Conservation (phyloP, 257 asterid species). For the Datura wrightii region DNA sequence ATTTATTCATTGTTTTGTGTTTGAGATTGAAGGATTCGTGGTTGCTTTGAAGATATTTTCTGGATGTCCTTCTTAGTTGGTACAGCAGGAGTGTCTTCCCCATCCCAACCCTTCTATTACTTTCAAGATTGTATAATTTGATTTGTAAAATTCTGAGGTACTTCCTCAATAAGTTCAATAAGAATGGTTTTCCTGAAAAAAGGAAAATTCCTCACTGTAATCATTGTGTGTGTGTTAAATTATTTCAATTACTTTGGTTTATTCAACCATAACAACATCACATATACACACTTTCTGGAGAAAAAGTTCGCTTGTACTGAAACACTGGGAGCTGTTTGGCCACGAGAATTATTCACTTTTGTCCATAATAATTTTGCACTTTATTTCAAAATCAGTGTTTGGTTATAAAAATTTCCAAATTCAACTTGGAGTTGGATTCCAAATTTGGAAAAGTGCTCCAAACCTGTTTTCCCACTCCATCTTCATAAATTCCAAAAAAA, state of each 20-base stretch:
- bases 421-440: too few species aligned
- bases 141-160: not conserved
- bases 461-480: too few species aligned
- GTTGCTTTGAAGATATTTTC: conserved; percentile 45
- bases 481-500: too few species aligned
- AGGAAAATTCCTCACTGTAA: not conserved
- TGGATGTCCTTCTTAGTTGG: conserved; percentile 42
- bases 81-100: not conserved
- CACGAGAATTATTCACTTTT: not conserved
- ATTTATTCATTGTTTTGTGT: not conserved
- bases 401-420: too few species aligned
- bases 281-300: not conserved
- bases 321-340: not conserved
- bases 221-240: not conserved
- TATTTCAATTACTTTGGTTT: not conserved
- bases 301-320: not conserved
- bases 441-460: too few species aligned
- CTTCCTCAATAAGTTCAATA: conserved; percentile 5
- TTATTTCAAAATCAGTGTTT: not conserved
- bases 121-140: not conserved
- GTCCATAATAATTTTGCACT: not conserved
- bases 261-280: not conserved
- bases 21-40: conserved; percentile 28
- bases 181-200: not conserved
- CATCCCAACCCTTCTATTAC: not conserved